Conservation (phyloP, 345 rosid genomes). For the Turnera subulata region DNA sequence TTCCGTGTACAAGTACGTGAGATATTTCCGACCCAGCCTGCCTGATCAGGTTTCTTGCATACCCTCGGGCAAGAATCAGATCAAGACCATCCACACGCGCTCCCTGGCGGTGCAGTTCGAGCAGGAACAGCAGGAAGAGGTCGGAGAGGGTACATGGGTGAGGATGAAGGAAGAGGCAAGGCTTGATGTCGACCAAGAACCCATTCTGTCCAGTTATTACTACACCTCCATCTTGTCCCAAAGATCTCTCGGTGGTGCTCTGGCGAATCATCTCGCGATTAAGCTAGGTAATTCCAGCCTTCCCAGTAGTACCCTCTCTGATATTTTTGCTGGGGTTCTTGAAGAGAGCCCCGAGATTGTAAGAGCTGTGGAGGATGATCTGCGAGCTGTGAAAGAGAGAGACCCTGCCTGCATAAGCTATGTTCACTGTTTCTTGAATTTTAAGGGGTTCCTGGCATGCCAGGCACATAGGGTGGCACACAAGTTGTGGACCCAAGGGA, state of each 20-base stretch:
- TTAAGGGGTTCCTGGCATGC: conserved; percentile 72
- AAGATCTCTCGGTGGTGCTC: conserved; percentile 53
- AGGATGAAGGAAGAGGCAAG: conserved; percentile 63
- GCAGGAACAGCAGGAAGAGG: conserved; percentile 19
- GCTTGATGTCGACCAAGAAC: conserved; percentile 58
- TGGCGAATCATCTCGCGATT: conserved; percentile 65
- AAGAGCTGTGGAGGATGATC: conserved; percentile 50
- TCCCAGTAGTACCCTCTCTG: conserved; percentile 49
- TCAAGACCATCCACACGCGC: conserved; percentile 29
- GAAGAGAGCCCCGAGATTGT: conserved; percentile 44
- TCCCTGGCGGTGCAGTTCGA: conserved; percentile 18
- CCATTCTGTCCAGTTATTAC: conserved; percentile 64
- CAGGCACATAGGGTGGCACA: conserved; percentile 85
- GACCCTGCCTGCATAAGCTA: conserved; percentile 85
- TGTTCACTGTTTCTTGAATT: conserved; percentile 72
- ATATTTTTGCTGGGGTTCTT: conserved; percentile 55
- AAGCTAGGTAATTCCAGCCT: conserved; percentile 64
- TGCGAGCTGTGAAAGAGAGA: conserved; percentile 62
- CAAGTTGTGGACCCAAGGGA: conserved; percentile 61
- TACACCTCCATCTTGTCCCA: conserved; percentile 59
- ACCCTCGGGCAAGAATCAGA: conserved; percentile 29
- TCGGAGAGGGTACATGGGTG: conserved; percentile 45
- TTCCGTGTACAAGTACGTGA: conserved; percentile 23
- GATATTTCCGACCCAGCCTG: conserved; percentile 39
- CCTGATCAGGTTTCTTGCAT: conserved; percentile 25